Conservation (phyloP, 257 asterid genomes). For the Knoxia roxburghii region DNA sequence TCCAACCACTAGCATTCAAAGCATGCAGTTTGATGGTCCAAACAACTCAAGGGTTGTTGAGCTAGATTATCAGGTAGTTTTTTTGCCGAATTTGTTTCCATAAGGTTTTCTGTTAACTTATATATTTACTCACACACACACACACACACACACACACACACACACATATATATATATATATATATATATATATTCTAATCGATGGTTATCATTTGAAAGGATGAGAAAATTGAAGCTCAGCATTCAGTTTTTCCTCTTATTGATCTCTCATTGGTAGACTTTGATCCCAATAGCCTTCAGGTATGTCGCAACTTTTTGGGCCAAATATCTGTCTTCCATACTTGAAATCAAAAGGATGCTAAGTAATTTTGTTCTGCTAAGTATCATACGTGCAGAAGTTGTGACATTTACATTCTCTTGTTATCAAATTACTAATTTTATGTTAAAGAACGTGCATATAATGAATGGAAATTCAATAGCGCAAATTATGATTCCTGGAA, state of each 20-base stretch:
- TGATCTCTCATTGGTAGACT: conserved; percentile 49
- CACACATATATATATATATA: too few species aligned
- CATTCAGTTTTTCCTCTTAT: conserved; percentile 43
- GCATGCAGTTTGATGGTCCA: conserved; percentile 36
- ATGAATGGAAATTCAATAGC: background rate
- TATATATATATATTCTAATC: too few species aligned
- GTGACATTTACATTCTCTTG: background rate
- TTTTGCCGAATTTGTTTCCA: background rate
- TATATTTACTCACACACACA: too few species aligned
- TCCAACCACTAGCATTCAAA: conserved; percentile 38
- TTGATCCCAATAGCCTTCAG: conserved; percentile 73
- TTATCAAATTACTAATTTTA: background rate
- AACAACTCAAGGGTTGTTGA: conserved; percentile 40
- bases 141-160: too few species aligned
- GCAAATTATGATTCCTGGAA: background rate
- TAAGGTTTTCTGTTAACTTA: background rate
- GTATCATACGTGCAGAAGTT: background rate
- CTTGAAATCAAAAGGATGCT: background rate
- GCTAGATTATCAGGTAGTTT: conserved; percentile 49
- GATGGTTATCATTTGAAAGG: conserved; percentile 30
- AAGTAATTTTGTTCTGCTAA: background rate
- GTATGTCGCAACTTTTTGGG: conserved; percentile 22
- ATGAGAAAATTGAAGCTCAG: conserved; percentile 53
- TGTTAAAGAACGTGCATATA: background rate
- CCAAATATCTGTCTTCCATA: background rate